Base-by-base conservation (phyloP, 306 rosid species). In the Argentina anserina region DNA sequence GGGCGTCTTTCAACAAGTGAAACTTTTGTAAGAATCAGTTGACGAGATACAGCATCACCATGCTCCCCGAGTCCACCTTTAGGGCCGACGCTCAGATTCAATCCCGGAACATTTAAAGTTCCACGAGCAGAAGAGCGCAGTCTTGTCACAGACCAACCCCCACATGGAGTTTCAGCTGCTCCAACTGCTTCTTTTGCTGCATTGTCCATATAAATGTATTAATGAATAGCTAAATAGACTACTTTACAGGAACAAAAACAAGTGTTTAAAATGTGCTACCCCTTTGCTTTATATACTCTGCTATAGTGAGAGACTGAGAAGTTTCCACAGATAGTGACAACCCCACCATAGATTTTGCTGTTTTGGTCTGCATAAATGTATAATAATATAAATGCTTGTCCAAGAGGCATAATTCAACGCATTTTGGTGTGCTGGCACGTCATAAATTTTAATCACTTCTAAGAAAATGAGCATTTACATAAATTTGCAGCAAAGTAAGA, bases 1-100 rank as follows among this genome's bases (percentile, higher is more conserved):
- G 97, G 99, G 59, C 97, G 99, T 85, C 99, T 95, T 86, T 95
- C 99, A 65, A 90, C 97, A 74, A 95, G 88, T 45, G 99, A 95
- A 77, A 83, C 86, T 83, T 90, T 95, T 49, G 99, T 91, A 67
- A 95, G 97, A 87, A 95, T 88, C 75, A 95, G 97, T 81, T 95
- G 99, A 73, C 99, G 93, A 81, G 91, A 88, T 73, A 91, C 97
- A 13, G 97, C 87, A 81, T 95, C 99, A 72, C 99, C 99, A 73
- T 91, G 91, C 79, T 95, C 99, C 74, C 99, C 99, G 72, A 95
- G 96, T 76, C 97, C 99, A 74, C 97, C 99, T 84, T 87, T 95
- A 64, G 96, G 99, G 65, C 99, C 99, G 78, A 95, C 92, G 36
- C 96, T 86, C 81, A 95, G 90, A 80, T 90, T 90, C 86, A 95